phyloP scores from a whole-genome alignment of 495 filamentous ascomycete genomes.

The Hapsidospora chrysogenum region DNA sequence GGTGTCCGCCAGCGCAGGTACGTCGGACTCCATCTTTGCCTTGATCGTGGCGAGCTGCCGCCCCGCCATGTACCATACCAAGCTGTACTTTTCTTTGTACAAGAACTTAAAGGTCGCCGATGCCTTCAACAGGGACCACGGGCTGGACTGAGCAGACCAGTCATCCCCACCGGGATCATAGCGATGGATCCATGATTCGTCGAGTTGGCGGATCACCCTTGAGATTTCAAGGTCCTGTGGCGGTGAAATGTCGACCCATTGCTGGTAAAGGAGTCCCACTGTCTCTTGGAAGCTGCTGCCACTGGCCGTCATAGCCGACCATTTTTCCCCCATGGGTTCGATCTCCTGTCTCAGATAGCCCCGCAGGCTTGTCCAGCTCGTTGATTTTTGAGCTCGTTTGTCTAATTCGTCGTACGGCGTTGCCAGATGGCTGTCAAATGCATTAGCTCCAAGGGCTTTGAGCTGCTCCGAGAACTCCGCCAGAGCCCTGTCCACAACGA shows the following conservation, averaged over 20 bases:
- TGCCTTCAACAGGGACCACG: slow-evolving; percentile 45
- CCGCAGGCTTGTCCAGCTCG: slow-evolving; percentile 12
- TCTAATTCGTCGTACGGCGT: slow-evolving; percentile 21
- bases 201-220: no score
- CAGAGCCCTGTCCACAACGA: slow-evolving; percentile 33
- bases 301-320: slow-evolving; percentile 10
- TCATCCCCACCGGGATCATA: background rate
- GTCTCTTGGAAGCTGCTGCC: slow-evolving; percentile 16
- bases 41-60: slow-evolving; percentile 49
- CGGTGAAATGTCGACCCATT: slow-evolving; percentile 26
- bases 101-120: slow-evolving; percentile 37
- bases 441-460: background rate
- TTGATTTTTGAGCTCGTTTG: slow-evolving; percentile 8
- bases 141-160: slow-evolving; percentile 10
- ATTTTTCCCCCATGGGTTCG: slow-evolving; percentile 11
- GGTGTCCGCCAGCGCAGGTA: slow-evolving; percentile 4
- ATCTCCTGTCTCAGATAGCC: slow-evolving; percentile 18
- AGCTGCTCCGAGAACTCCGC: slow-evolving; percentile 17
- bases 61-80: slow-evolving; percentile 50
- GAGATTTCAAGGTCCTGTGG: no score
- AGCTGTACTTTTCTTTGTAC: slow-evolving; percentile 15
- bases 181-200: no score
- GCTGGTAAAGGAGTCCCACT: slow-evolving; percentile 22
- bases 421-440: slow-evolving; percentile 33
- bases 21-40: slow-evolving; percentile 13